Evolutionary conservation across 768 basidiomycete genomes (phyloP).

Genomic region (Russula foetens): DNA sequence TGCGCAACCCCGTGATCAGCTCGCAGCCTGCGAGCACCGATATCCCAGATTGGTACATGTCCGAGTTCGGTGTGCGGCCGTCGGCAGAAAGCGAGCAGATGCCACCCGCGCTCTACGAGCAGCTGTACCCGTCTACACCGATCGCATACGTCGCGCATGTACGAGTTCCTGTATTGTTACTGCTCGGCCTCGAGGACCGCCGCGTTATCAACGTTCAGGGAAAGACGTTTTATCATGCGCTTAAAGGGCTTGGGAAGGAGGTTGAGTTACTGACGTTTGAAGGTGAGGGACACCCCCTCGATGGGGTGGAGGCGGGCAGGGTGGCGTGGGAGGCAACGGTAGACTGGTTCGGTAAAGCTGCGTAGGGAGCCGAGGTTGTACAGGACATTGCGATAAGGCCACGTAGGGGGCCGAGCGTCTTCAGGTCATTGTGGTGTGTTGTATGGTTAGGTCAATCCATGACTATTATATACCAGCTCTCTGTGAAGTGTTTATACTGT

Average conservation of each 20-base stretch:
- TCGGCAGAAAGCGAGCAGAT: constrained; percentile 12
- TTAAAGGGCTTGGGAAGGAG: constrained; percentile 23
- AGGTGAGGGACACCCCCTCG: constrained; percentile 28
- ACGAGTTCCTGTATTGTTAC: constrained; percentile 26
- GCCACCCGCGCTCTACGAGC: constrained; percentile 20
- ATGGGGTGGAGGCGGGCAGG: constrained; percentile 21
- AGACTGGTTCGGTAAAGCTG: constrained; percentile 9
- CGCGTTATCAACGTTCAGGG: constrained; percentile 29
- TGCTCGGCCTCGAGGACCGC: constrained; percentile 27
- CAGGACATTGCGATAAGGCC: neutral
- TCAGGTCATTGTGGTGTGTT: no score
- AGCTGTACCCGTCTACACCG: constrained; percentile 22
- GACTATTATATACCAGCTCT: no score
- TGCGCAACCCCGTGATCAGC: constrained; percentile 30
- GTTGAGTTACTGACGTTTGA: constrained; percentile 27
- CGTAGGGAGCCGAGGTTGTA: neutral
- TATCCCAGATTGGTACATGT: constrained; percentile 31
- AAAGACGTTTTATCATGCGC: constrained; percentile 27
- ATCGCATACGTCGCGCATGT: constrained; percentile 24
- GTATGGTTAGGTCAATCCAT: no score
- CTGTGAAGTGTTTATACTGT: no score
- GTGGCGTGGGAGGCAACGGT: constrained; percentile 17
- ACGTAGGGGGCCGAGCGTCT: neutral
- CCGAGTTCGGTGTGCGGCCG: constrained; percentile 22
- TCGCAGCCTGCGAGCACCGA: constrained; percentile 25